phyloP scores from a whole-genome alignment of 768 basidiomycete species.

The Galerina sulciceps region DNA sequence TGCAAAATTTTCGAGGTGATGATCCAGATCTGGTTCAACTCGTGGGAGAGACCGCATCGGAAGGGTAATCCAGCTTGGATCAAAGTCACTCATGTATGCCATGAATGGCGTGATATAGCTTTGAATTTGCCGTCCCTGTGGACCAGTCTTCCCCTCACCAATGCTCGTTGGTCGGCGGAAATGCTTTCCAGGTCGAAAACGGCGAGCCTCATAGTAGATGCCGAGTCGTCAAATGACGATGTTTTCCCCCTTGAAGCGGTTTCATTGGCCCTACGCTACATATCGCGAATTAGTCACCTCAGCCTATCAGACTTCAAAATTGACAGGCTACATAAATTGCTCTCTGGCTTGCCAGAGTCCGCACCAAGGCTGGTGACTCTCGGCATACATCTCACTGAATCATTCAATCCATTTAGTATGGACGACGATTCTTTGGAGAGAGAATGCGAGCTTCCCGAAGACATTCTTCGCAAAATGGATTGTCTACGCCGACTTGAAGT shows the following conservation, averaged over 20 bases:
- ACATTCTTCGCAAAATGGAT: neutral
- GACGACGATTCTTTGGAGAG: too few species aligned
- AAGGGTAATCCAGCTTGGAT: neutral
- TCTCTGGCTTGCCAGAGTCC: constrained; percentile 1
- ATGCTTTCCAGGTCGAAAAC: constrained; percentile 7
- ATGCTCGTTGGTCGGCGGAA: neutral
- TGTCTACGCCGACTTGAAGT: constrained; percentile 1
- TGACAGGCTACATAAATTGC: neutral
- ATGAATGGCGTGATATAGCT: constrained; percentile 4
- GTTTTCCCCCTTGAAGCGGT: neutral
- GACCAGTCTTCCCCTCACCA: neutral
- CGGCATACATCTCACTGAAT: neutral
- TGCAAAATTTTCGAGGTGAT: constrained; percentile 1
- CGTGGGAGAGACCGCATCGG: too few species aligned
- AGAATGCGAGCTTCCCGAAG: neutral
- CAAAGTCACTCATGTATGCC: constrained; percentile 6
- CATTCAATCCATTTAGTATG: too few species aligned
- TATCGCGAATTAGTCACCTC: neutral
- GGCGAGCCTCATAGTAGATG: constrained; percentile 1
- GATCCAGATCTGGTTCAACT: too few species aligned
- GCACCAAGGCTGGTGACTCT: neutral
- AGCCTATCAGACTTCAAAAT: neutral
- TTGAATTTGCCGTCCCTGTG: constrained; percentile 8
- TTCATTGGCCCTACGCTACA: neutral
- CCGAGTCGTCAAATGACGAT: neutral